These are phyloP conservation scores for Podaxis sp. DNA, from an alignment of 768 basidiomycete species.

Conservation along the genomic window DNA sequence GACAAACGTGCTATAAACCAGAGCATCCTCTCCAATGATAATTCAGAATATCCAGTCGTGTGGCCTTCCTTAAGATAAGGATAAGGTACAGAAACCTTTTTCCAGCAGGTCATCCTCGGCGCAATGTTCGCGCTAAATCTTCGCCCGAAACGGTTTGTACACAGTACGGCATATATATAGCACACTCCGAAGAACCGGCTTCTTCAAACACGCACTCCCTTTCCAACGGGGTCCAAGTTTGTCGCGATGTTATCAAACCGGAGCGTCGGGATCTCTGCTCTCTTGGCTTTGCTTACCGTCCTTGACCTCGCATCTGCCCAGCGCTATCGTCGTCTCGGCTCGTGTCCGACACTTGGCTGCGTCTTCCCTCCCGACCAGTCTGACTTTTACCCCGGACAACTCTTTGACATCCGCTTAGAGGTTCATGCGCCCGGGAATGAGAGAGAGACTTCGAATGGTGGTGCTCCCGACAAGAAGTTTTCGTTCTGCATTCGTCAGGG, in stretches of 20 bases:
- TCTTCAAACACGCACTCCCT: not conserved
- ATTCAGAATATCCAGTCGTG: not conserved
- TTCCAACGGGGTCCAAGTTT: not conserved
- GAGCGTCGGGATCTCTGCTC: slow-evolving; percentile 1
- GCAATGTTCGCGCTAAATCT: not conserved
- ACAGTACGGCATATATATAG: not conserved
- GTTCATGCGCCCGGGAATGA: slow-evolving; percentile 44
- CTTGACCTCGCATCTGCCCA: slow-evolving; percentile 29
- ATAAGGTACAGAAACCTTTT: not conserved
- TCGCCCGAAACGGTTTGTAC: not conserved
- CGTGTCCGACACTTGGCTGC: slow-evolving; percentile 41
- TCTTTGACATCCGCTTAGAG: slow-evolving; percentile 43
- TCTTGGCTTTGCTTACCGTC: slow-evolving; percentile 22
- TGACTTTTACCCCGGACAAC: slow-evolving; percentile 41
- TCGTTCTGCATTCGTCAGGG: slow-evolving; percentile 37
- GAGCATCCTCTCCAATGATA: not conserved
- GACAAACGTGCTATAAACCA: not conserved
- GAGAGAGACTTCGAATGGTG: slow-evolving; percentile 32
- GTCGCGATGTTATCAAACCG: not conserved
- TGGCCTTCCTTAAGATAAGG: not conserved
- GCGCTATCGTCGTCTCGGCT: slow-evolving; percentile 39
- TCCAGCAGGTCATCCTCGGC: not conserved
- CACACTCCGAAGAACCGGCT: not conserved
- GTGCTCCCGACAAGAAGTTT: slow-evolving; percentile 39
- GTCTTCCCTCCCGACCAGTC: slow-evolving; percentile 45